Evolutionary conservation across 352 stramenopile genomes (phyloP).

Genomic region (Phytophthora ramorum): DNA sequence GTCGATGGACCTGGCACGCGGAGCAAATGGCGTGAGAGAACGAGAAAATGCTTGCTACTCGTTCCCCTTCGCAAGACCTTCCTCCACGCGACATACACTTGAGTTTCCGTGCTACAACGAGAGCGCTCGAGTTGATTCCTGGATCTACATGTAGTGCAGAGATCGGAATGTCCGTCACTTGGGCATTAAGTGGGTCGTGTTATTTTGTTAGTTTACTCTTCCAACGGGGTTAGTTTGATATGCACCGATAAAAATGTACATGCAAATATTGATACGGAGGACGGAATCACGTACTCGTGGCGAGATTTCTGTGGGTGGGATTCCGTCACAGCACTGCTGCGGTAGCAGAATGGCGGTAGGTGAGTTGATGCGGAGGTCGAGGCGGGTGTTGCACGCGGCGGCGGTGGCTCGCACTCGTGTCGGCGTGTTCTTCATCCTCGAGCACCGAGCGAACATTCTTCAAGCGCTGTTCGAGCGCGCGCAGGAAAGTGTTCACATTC

Average conservation of each 20-base stretch:
- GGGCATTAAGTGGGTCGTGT: constrained; percentile 11
- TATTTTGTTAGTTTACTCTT: constrained; percentile 44
- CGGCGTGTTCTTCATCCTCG: constrained; percentile 22
- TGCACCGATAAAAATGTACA: constrained; percentile 40
- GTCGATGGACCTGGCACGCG: background rate
- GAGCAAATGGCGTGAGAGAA: background rate
- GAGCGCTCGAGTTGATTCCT: too few relatives aligned
- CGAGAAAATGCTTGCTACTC: too few relatives aligned
- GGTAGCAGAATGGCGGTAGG: constrained; percentile 24
- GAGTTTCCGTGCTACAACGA: too few relatives aligned
- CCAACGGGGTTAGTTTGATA: constrained; percentile 23
- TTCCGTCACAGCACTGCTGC: constrained; percentile 28
- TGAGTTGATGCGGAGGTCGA: constrained; percentile 17
- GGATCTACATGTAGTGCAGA: too few relatives aligned
- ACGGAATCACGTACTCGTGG: constrained; percentile 18
- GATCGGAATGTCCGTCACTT: background rate
- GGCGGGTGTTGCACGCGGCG: constrained; percentile 20
- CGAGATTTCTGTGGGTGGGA: constrained; percentile 6
- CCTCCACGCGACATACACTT: too few relatives aligned
- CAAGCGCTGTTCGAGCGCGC: constrained; percentile 57
- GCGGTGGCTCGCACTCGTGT: constrained; percentile 17
- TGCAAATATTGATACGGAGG: constrained; percentile 27
- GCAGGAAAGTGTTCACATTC: constrained; percentile 55
- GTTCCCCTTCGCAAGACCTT: too few relatives aligned
- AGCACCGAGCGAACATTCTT: constrained; percentile 52